A percentile compares a stretch with the other conserved stretches of the same genome.
Evolutionary conservation across 208 protist genomes (phyloP).

Genomic region (Leishmania guyanensis): DNA sequence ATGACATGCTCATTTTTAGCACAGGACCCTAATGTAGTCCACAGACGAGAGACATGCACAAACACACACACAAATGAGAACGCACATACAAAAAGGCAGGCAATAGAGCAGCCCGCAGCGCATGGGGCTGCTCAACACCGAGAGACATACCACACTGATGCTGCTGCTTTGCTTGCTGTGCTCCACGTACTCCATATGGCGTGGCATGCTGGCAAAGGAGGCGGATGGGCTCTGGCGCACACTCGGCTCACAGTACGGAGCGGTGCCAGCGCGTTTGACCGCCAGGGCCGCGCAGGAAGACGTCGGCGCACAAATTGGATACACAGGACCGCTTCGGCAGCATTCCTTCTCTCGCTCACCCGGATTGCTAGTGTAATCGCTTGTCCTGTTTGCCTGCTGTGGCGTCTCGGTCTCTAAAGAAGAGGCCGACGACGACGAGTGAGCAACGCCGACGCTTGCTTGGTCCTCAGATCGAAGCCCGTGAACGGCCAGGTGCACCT

Average conservation of each 20-base stretch:
- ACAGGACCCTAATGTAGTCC: neutral
- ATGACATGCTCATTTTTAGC: neutral
- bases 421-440: neutral
- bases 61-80: neutral
- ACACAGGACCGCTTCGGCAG: neutral
- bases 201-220: constrained; percentile 6
- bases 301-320: neutral
- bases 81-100: neutral
- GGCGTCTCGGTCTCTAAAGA: neutral
- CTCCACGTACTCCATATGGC: constrained; percentile 24
- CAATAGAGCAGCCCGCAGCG: too few species aligned
- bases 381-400: neutral
- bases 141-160: neutral
- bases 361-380: neutral
- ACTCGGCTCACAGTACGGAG: neutral
- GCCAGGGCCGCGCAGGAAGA: neutral
- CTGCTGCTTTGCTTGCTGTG: neutral
- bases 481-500: constrained; percentile 31
- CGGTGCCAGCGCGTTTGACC: neutral
- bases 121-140: too few species aligned
- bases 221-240: neutral
- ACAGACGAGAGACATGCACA: neutral
- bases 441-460: neutral
- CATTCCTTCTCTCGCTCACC: neutral
- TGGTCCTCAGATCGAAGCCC: neutral